Percentiles rank a stretch among this genome's conserved stretches.
phyloP scores from a whole-genome alignment of 2,329 filamentous ascomycete species.

The Monilinia vaccinii-corymbosi region DNA sequence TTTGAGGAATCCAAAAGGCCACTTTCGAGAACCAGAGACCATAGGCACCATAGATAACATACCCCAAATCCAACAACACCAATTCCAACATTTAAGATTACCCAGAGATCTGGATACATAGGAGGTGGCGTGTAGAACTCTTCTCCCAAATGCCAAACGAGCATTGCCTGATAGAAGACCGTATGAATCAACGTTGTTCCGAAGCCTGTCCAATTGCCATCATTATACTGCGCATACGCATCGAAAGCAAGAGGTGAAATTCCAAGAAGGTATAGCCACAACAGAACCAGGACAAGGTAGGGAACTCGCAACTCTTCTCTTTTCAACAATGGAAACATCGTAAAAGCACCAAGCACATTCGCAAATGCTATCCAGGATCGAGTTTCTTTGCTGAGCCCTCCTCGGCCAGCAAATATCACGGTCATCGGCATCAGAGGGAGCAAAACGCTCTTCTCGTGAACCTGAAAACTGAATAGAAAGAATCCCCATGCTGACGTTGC shows the following conservation, averaged over 20 bases:
- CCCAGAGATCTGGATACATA: constrained; percentile 87
- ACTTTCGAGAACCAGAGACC: constrained; percentile 53
- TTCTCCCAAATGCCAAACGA: constrained; percentile 72
- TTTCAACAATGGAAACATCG: constrained; percentile 82
- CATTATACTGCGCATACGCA: constrained; percentile 51
- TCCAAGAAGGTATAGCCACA: constrained; percentile 89
- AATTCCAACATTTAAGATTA: constrained; percentile 80
- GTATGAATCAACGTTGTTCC: constrained; percentile 63
- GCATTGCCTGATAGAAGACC: constrained; percentile 68
- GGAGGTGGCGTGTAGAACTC: constrained; percentile 57
- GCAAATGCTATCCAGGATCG: constrained; percentile 94
- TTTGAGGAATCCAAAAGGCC: constrained; percentile 18
- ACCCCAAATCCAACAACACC: constrained; percentile 78
- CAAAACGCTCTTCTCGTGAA: constrained; percentile 95
- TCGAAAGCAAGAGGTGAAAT: constrained; percentile 69
- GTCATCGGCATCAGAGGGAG: constrained; percentile 92
- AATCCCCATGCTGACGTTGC: constrained; percentile 89
- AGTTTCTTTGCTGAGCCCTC: constrained; percentile 66
- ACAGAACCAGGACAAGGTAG: constrained; percentile 71
- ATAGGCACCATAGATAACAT: constrained; percentile 87
- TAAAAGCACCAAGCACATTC: constrained; percentile 84
- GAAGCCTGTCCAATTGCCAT: constrained; percentile 38
- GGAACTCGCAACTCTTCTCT: constrained; percentile 78
- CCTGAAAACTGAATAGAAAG: constrained; percentile 95
- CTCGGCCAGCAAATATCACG: constrained; percentile 66